Conservation (phyloP, 768 basidiomycete species). For the Basidioascus undulatus region DNA sequence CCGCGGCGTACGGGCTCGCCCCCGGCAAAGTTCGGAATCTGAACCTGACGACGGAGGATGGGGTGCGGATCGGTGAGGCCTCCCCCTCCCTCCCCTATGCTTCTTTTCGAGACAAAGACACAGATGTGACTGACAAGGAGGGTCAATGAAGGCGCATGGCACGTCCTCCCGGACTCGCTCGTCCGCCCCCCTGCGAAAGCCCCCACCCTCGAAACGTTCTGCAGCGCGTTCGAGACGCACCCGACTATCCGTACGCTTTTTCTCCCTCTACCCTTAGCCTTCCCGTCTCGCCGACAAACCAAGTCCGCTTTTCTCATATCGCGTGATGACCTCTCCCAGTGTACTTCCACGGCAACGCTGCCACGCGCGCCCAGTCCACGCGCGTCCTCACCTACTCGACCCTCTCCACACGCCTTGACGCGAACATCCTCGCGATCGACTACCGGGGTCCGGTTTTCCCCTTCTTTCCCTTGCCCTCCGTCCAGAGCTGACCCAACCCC, state of each 20-base stretch:
- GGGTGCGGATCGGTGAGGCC: conserved; percentile 36
- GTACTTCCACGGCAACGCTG: conserved; percentile 82
- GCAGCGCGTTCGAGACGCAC: conserved; percentile 16
- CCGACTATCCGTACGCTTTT: conserved; percentile 13
- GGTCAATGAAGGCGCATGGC: too few species aligned
- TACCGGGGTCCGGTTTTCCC: conserved; percentile 28
- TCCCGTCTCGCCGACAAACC: conserved; percentile 19
- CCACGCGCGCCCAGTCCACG: conserved; percentile 38
- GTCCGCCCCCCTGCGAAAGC: too few species aligned
- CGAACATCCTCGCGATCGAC: conserved; percentile 65
- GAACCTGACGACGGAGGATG: conserved; percentile 45
- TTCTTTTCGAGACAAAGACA: too few species aligned
- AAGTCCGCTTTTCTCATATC: conserved; percentile 29
- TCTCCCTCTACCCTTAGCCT: conserved; percentile 11
- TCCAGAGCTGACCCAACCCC: not conserved
- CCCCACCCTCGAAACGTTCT: conserved; percentile 29
- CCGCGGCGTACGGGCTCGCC: conserved; percentile 57
- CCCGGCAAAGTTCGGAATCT: conserved; percentile 66
- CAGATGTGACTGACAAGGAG: too few species aligned
- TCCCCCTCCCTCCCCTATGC: not conserved
- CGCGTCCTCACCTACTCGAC: conserved; percentile 39
- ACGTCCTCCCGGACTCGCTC: conserved; percentile 40
- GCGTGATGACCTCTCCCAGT: conserved; percentile 44
- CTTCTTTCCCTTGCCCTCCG: not conserved
- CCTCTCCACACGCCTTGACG: conserved; percentile 37